These are phyloP conservation scores for Aureobasidium leucospermi DNA, from an alignment of 2,329 filamentous ascomycete genomes.

Conservation along the genomic window DNA sequence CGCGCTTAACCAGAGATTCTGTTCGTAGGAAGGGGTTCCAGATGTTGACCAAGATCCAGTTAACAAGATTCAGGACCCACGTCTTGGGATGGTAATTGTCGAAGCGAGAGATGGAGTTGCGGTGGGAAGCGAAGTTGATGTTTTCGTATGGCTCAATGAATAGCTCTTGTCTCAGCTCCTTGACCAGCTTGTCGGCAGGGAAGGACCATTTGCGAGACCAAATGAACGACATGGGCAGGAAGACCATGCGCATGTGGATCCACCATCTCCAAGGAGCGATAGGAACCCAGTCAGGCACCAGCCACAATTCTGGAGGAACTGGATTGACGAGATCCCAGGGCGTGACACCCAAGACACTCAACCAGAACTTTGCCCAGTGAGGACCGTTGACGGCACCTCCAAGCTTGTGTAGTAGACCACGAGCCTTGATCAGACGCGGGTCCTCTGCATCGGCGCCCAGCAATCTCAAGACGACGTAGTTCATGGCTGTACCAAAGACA, in stretches of 20 bases:
- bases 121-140: slow-evolving; percentile 69
- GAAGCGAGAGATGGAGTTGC: slow-evolving; percentile 69
- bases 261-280: slow-evolving; percentile 79
- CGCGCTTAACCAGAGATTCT: slow-evolving; percentile 57
- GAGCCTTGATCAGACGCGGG: slow-evolving; percentile 75
- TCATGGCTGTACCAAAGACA: slow-evolving; percentile 83
- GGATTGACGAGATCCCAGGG: slow-evolving; percentile 93
- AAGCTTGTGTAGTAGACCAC: slow-evolving; percentile 72
- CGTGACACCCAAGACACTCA: slow-evolving; percentile 73
- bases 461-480: slow-evolving; percentile 74
- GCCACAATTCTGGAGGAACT: slow-evolving; percentile 86
- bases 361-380: slow-evolving; percentile 97
- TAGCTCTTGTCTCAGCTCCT: slow-evolving; percentile 68
- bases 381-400: slow-evolving; percentile 78
- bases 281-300: slow-evolving; percentile 28
- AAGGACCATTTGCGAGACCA: slow-evolving; percentile 78
- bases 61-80: slow-evolving; percentile 69
- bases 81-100: slow-evolving; percentile 95
- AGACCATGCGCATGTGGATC: slow-evolving; percentile 98
- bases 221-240: slow-evolving; percentile 81
- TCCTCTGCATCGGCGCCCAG: slow-evolving; percentile 80
- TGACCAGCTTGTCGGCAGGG: slow-evolving; percentile 57
- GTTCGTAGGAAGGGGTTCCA: slow-evolving; percentile 73
- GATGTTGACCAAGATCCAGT: slow-evolving; percentile 70
- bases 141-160: slow-evolving; percentile 70